Evolutionary conservation across 768 basidiomycete species (phyloP).

Genomic region (Boletus sensibilis): DNA sequence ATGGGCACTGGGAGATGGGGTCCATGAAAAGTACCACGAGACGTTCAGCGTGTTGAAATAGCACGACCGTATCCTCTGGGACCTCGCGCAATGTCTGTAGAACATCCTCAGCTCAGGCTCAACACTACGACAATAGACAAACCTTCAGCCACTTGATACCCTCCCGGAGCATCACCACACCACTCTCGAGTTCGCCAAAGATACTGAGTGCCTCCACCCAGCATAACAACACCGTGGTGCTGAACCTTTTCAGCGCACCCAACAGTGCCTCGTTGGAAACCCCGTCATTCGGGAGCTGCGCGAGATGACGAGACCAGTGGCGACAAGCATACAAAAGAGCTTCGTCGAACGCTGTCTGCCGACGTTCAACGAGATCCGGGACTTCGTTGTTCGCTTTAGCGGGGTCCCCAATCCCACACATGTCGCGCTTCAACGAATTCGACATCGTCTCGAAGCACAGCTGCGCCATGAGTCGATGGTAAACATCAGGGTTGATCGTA

Average conservation of each 20-base stretch:
- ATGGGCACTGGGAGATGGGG: conserved; percentile 19
- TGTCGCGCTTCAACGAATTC: conserved; percentile 20
- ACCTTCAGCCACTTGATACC: conserved; percentile 16
- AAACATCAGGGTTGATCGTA: conserved; percentile 11
- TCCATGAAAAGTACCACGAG: conserved; percentile 21
- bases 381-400: conserved; percentile 16
- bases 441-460: conserved; percentile 21
- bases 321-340: conserved; percentile 19
- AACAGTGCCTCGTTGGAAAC: conserved; percentile 4
- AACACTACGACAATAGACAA: background rate
- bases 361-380: conserved; percentile 18
- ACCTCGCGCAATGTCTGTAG: conserved; percentile 5
- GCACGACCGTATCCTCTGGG: conserved; percentile 5
- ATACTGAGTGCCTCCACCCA: conserved; percentile 20
- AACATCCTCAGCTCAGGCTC: background rate
- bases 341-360: conserved; percentile 10
- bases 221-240: conserved; percentile 7
- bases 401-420: conserved; percentile 19
- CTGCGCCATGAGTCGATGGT: conserved; percentile 21
- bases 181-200: conserved; percentile 12
- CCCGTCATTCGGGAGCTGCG: conserved; percentile 10
- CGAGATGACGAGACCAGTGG: conserved; percentile 21
- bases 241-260: conserved; percentile 7
- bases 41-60: conserved; percentile 19
- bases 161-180: conserved; percentile 14